Evolutionary conservation across 768 basidiomycete species (phyloP).

Genomic region (Pisolithus albus): DNA sequence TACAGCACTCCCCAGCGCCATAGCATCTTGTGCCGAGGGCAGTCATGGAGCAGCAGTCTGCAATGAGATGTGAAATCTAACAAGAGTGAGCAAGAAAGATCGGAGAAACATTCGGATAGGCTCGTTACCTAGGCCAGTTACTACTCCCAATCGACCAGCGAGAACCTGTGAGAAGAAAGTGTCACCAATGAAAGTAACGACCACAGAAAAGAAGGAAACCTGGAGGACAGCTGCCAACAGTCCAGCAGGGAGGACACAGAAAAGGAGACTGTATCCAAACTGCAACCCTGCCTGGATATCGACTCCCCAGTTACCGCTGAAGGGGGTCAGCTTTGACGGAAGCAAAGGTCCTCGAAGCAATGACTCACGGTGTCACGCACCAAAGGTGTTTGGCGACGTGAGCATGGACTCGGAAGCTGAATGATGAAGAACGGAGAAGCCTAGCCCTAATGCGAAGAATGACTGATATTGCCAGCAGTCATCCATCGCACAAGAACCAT

Average conservation of each 20-base stretch:
- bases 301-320: slow-evolving; percentile 83
- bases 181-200: slow-evolving; percentile 1
- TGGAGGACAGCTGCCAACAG: slow-evolving; percentile 80
- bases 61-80: slow-evolving; percentile 57
- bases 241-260: slow-evolving; percentile 78
- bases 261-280: slow-evolving; percentile 82
- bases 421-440: too few relatives aligned
- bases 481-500: too few relatives aligned
- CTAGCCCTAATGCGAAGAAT: too few relatives aligned
- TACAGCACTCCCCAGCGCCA: slow-evolving; percentile 57
- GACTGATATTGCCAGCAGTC: too few relatives aligned
- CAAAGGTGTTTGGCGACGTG: too few relatives aligned
- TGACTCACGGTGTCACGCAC: slow-evolving; percentile 68
- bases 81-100: slow-evolving; percentile 13
- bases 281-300: slow-evolving; percentile 82
- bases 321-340: neutral
- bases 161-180: slow-evolving; percentile 44
- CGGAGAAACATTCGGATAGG: neutral
- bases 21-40: slow-evolving; percentile 49
- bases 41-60: slow-evolving; percentile 57
- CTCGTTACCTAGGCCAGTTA: slow-evolving; percentile 66
- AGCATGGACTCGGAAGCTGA: too few relatives aligned
- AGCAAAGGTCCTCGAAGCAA: neutral
- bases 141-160: slow-evolving; percentile 73
- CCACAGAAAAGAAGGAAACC: slow-evolving; percentile 24